phyloP scores from a whole-genome alignment of 1,284 basidiomycete species.

The Melampsora abietis-canadensis region DNA sequence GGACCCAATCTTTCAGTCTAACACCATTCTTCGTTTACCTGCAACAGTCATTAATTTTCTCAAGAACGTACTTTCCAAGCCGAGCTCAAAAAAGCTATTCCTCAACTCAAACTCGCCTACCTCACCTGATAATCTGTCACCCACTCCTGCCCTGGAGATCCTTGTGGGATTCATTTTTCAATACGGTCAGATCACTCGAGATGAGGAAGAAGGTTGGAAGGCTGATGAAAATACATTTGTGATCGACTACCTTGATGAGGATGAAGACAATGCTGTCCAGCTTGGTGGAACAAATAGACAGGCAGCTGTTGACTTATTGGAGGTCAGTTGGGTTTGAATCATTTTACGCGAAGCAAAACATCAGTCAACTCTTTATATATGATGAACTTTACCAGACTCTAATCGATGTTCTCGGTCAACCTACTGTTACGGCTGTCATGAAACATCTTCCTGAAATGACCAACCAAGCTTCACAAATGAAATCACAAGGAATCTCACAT shows the following conservation, averaged over 20 bases:
- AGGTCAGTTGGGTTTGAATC: conserved; percentile 57
- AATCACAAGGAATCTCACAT: conserved; percentile 50
- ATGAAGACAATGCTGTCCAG: conserved; percentile 81
- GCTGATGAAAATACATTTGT: conserved; percentile 71
- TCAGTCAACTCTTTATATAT: background rate
- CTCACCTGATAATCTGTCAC: conserved; percentile 7
- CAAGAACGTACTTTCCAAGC: conserved; percentile 64
- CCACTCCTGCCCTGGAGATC: background rate
- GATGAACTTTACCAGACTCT: conserved; percentile 60
- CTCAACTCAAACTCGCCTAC: conserved; percentile 55
- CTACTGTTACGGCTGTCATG: conserved; percentile 63
- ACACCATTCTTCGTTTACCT: conserved; percentile 63
- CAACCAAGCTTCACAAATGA: conserved; percentile 60
- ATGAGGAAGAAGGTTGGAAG: conserved; percentile 81
- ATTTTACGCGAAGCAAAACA: background rate
- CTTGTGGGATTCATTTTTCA: background rate
- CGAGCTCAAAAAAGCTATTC: conserved; percentile 66
- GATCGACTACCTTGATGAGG: conserved; percentile 74
- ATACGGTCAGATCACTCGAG: conserved; percentile 51
- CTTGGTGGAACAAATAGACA: conserved; percentile 68
- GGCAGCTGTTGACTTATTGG: conserved; percentile 76
- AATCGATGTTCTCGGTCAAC: conserved; percentile 65
- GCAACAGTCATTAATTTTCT: conserved; percentile 66
- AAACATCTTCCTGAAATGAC: conserved; percentile 62
- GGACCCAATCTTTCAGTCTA: conserved; percentile 52